Evolutionary conservation across 2,329 filamentous ascomycete genomes (phyloP).

Genomic region (Colletotrichum sp.): DNA sequence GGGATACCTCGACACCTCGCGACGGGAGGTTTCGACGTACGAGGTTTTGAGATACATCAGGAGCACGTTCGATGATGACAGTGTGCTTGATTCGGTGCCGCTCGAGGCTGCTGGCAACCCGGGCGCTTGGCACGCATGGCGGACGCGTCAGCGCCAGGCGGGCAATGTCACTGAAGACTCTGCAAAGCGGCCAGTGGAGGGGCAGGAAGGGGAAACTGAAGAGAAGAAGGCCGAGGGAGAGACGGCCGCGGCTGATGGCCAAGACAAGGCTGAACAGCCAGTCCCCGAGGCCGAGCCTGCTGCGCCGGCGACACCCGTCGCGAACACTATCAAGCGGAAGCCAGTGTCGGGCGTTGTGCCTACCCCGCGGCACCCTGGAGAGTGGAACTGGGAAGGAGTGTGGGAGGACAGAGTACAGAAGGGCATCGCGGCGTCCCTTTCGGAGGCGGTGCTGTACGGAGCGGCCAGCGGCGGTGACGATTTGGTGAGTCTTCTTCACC

Average conservation of each 20-base stretch:
- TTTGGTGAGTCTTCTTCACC: conserved; percentile 7
- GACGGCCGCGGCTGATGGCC: background rate
- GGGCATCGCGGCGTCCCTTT: conserved; percentile 76
- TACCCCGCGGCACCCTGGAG: conserved; percentile 65
- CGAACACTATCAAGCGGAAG: conserved; percentile 17
- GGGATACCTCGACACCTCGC: conserved; percentile 45
- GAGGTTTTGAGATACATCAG: conserved; percentile 82
- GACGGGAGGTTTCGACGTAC: conserved; percentile 58
- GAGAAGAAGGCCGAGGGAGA: background rate
- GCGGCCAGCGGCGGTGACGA: conserved; percentile 51
- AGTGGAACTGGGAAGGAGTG: conserved; percentile 98
- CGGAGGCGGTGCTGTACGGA: conserved; percentile 82
- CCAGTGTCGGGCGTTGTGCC: background rate
- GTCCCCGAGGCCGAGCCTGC: background rate
- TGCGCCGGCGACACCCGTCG: background rate
- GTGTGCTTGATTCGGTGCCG: conserved; percentile 78
- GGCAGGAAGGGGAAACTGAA: background rate
- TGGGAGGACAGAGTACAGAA: conserved; percentile 91
- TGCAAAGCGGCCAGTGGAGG: background rate
- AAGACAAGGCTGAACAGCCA: conserved; percentile 24
- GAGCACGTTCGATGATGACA: conserved; percentile 79
- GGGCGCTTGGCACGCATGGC: conserved; percentile 94
- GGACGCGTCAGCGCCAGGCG: conserved; percentile 55
- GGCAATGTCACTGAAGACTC: background rate
- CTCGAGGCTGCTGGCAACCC: conserved; percentile 86